Percentiles rank a stretch among this genome's conserved stretches.
These are phyloP conservation scores for Ustilaginoidea virens DNA, from an alignment of 2,329 filamentous ascomycete genomes.

Conservation along the genomic window DNA sequence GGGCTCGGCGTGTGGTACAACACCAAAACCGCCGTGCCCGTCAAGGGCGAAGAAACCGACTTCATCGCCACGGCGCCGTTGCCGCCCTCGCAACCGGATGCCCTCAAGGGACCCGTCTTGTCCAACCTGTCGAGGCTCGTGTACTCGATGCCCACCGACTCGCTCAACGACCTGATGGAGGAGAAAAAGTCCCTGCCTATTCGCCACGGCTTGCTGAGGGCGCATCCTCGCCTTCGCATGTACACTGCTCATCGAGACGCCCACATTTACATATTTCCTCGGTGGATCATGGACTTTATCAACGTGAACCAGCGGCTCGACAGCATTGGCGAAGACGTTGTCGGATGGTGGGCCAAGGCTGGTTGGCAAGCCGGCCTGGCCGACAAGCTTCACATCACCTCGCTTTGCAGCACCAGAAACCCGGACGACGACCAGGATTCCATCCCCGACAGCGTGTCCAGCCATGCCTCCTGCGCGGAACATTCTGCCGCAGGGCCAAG, in stretches of 20 bases:
- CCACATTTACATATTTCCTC: slow-evolving; percentile 87
- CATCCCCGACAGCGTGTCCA: slow-evolving; percentile 12
- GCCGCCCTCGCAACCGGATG: slow-evolving; percentile 29
- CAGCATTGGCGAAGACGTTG: slow-evolving; percentile 77
- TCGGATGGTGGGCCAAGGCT: slow-evolving; percentile 93
- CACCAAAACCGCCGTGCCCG: slow-evolving; percentile 56
- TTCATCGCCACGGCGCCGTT: slow-evolving; percentile 71
- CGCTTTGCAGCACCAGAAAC: slow-evolving; percentile 34
- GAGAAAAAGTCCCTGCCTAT: slow-evolving; percentile 58
- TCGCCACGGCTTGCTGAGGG: slow-evolving; percentile 59
- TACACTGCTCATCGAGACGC: slow-evolving; percentile 76
- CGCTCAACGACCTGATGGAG: slow-evolving; percentile 68
- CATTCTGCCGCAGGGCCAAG: too few species aligned
- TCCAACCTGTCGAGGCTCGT: slow-evolving; percentile 61
- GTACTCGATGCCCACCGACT: slow-evolving; percentile 79
- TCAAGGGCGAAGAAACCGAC: slow-evolving; percentile 87
- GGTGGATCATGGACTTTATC: slow-evolving; percentile 79
- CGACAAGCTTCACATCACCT: slow-evolving; percentile 58
- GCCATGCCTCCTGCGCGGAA: too few species aligned
- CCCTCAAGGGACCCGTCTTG: slow-evolving; percentile 44
- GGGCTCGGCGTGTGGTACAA: slow-evolving; percentile 86
- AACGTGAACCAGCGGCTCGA: slow-evolving; percentile 67
- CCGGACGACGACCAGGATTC: slow-evolving; percentile 22
- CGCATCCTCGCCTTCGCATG: slow-evolving; percentile 64
- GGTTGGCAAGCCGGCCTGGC: slow-evolving; percentile 74